phyloP scores from a whole-genome alignment of 2,329 filamentous ascomycete genomes.

The Diplodia corticola region DNA sequence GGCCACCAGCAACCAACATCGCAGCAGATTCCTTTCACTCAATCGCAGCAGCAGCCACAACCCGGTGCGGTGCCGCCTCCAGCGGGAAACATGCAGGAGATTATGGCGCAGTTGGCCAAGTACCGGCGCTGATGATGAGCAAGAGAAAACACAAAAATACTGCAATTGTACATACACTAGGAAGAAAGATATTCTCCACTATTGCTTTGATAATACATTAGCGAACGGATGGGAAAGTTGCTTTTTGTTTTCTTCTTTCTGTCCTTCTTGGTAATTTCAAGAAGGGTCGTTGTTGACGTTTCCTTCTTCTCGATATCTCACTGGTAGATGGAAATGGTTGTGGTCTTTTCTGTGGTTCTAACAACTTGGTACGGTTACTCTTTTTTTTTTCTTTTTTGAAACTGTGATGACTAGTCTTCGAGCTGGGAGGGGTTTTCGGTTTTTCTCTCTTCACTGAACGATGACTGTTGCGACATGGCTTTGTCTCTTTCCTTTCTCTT shows the following conservation, averaged over 20 bases:
- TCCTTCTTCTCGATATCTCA: background rate
- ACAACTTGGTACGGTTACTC: background rate
- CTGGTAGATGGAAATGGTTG: background rate
- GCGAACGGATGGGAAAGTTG: background rate
- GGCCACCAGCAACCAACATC: conserved; percentile 23
- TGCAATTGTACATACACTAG: background rate
- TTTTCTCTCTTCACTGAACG: background rate
- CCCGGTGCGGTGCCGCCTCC: conserved; percentile 27
- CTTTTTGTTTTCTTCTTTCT: background rate
- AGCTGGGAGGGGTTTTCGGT: background rate
- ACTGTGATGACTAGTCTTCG: background rate
- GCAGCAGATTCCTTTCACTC: conserved; percentile 27
- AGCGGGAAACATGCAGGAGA: conserved; percentile 61
- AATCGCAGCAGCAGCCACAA: conserved; percentile 28
- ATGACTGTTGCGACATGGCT: background rate
- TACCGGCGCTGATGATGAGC: conserved; percentile 54
- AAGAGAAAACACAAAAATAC: background rate
- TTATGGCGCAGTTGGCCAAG: conserved; percentile 71
- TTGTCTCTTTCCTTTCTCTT: background rate
- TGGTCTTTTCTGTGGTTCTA: background rate
- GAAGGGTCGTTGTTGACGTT: background rate
- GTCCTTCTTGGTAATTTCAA: background rate
- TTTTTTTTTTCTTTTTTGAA: too few relatives aligned
- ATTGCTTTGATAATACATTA: background rate
- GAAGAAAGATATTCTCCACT: background rate